Evolutionary conservation across 2,329 filamentous ascomycete genomes (phyloP).

Genomic region (Fusarium oligoseptatum): DNA sequence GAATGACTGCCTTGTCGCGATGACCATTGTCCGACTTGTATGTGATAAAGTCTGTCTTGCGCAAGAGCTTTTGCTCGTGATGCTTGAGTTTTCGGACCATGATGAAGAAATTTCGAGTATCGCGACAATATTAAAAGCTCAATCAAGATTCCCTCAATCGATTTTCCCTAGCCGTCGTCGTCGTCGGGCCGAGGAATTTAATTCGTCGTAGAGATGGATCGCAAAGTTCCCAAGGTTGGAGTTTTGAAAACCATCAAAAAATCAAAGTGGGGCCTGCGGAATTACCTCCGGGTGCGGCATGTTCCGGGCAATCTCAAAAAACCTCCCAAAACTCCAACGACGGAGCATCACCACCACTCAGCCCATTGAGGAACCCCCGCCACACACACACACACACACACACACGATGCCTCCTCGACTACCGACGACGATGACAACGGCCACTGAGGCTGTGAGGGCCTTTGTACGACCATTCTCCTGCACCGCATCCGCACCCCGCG

Average conservation of each 20-base stretch:
- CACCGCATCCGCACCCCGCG: conserved; percentile 45
- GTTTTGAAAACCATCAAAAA: conserved; percentile 42
- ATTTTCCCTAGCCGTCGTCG: not conserved
- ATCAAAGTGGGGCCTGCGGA: conserved; percentile 45
- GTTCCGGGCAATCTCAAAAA: conserved; percentile 44
- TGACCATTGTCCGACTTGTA: conserved; percentile 92
- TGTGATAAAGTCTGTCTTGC: conserved; percentile 92
- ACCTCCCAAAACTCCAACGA: conserved; percentile 42
- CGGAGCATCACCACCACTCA: conserved; percentile 27
- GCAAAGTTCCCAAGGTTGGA: conserved; percentile 24
- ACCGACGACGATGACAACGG: conserved; percentile 42
- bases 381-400: not conserved
- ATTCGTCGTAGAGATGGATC: not conserved
- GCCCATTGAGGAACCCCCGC: conserved; percentile 6
- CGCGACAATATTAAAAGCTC: not conserved
- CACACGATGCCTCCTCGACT: conserved; percentile 57
- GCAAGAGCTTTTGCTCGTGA: conserved; percentile 96
- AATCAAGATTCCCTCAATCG: not conserved
- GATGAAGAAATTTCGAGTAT: conserved; percentile 44
- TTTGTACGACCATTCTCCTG: conserved; percentile 49
- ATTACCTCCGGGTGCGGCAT: conserved; percentile 36
- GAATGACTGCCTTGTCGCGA: conserved; percentile 82
- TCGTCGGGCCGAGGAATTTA: conserved; percentile 9
- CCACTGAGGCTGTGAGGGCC: conserved; percentile 32
- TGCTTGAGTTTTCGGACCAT: conserved; percentile 98